A percentile compares a stretch with the other conserved stretches of the same genome.
Evolutionary conservation across 2,329 filamentous ascomycete genomes (phyloP).

Genomic region (Celoporthe dispersa): DNA sequence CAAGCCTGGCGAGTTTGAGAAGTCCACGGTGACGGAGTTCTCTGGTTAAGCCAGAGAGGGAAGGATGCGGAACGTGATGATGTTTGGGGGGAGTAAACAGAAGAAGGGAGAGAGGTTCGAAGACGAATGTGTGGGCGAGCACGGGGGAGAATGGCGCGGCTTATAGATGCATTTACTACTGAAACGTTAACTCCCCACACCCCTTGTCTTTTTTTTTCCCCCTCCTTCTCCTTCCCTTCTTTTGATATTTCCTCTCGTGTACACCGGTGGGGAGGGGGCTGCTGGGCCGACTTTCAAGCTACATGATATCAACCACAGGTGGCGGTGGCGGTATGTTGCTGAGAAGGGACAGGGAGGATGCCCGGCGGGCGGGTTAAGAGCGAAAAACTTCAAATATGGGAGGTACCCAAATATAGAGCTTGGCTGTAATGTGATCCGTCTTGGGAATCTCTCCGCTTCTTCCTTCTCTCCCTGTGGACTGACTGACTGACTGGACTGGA

Average conservation of each 20-base stretch:
- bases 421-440: constrained; percentile 25
- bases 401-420: constrained; percentile 29
- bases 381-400: constrained; percentile 15
- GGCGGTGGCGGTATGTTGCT: constrained; percentile 6
- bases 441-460: neutral
- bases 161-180: constrained; percentile 29
- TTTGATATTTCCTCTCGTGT: constrained; percentile 31
- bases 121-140: constrained; percentile 14
- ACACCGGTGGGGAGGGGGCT: constrained; percentile 18
- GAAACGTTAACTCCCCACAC: neutral
- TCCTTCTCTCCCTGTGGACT: neutral
- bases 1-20: constrained; percentile 65
- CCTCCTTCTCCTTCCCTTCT: neutral
- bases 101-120: constrained; percentile 26
- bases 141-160: neutral
- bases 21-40: constrained; percentile 66
- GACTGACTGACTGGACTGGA: too few relatives aligned
- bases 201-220: neutral
- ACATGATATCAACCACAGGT: constrained; percentile 21
- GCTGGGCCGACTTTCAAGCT: constrained; percentile 10
- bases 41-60: constrained; percentile 48
- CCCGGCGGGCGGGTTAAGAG: neutral
- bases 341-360: constrained; percentile 3
- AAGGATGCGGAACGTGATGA: constrained; percentile 2
- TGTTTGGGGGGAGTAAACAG: constrained; percentile 7